phyloP scores from a whole-genome alignment of 768 basidiomycete species.

The Termitomyces heimii region DNA sequence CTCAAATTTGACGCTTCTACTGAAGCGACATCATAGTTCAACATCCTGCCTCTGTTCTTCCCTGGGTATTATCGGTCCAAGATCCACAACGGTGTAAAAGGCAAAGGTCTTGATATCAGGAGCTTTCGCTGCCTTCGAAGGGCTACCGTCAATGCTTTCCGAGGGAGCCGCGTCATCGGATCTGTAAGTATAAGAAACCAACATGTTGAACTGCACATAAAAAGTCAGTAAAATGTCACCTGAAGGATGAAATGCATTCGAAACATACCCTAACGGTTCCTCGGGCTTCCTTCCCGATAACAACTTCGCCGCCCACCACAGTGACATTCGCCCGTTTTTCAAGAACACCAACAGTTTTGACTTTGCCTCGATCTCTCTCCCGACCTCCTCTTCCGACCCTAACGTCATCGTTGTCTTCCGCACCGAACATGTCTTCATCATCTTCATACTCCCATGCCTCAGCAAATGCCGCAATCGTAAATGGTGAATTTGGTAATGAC shows the following conservation, averaged over 20 bases:
- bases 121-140: constrained; percentile 38
- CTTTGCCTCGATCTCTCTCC: constrained; percentile 40
- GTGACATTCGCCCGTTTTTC: constrained; percentile 90
- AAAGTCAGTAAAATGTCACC: background rate
- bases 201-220: constrained; percentile 78
- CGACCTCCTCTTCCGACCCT: constrained; percentile 28
- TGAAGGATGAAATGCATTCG: background rate
- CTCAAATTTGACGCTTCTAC: background rate
- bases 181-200: constrained; percentile 90
- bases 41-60: constrained; percentile 32
- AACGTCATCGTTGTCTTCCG: constrained; percentile 49
- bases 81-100: constrained; percentile 80
- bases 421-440: constrained; percentile 87
- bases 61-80: constrained; percentile 63
- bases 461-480: constrained; percentile 84
- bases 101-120: constrained; percentile 85
- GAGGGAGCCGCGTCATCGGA: constrained; percentile 78
- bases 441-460: constrained; percentile 99
- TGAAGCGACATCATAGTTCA: background rate
- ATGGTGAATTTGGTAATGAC: constrained; percentile 69
- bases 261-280: constrained; percentile 72
- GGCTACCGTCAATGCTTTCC: constrained; percentile 47
- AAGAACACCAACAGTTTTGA: constrained; percentile 70
- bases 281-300: constrained; percentile 71
- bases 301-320: constrained; percentile 83